These are phyloP conservation scores for Cercophora sp. DNA, from an alignment of 495 filamentous ascomycete species.

Conservation along the genomic window DNA sequence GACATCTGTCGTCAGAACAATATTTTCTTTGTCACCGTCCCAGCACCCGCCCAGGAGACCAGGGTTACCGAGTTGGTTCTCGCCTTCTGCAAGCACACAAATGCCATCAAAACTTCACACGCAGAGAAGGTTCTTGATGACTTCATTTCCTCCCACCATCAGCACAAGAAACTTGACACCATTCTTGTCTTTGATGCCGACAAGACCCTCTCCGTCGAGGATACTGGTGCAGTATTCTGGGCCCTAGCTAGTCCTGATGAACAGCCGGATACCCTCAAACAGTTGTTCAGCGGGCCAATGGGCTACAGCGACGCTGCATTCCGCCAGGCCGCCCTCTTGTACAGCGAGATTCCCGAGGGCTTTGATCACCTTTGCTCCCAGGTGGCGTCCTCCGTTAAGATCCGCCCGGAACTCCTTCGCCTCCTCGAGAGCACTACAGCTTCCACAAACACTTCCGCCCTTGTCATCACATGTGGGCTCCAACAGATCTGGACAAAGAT, in stretches of 20 bases:
- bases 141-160: conserved; percentile 16
- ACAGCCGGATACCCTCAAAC: conserved; percentile 34
- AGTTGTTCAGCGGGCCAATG: conserved; percentile 46
- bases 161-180: conserved; percentile 30
- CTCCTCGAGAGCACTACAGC: conserved; percentile 38
- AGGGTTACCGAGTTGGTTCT: conserved; percentile 26
- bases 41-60: neutral
- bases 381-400: conserved; percentile 39
- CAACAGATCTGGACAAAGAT: conserved; percentile 56
- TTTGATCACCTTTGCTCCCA: conserved; percentile 48
- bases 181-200: conserved; percentile 58
- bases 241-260: conserved; percentile 4
- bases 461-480: conserved; percentile 58
- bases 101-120: conserved; percentile 36
- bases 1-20: conserved; percentile 42
- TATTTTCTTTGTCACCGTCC: conserved; percentile 41
- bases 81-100: conserved; percentile 40
- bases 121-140: conserved; percentile 41
- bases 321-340: conserved; percentile 53
- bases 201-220: conserved; percentile 50
- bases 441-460: conserved; percentile 41
- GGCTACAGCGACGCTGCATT: conserved; percentile 57
- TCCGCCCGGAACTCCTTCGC: conserved; percentile 49
- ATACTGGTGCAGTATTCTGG: conserved; percentile 57
- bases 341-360: conserved; percentile 42